A percentile compares a stretch with the other conserved stretches of the same genome.
Conservation (phyloP, 805 yeast genomes). For the Saturnispora saitoi region DNA sequence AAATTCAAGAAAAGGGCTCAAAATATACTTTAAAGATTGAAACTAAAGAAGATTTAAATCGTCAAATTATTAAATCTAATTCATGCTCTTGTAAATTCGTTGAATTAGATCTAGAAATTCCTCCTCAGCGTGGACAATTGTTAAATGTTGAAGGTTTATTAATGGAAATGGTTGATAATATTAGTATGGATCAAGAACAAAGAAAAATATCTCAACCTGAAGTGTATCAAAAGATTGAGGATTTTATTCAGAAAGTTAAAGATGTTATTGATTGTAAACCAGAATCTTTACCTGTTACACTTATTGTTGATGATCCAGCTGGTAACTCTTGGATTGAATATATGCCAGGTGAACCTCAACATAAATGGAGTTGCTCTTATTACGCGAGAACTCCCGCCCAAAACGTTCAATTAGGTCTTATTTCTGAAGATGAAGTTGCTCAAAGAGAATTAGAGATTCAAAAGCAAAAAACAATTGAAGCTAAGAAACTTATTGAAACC, state of each 20-base stretch:
- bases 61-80: conserved; percentile 90
- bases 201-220: conserved; percentile 72
- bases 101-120: conserved; percentile 88
- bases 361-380: conserved; percentile 82
- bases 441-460: conserved; percentile 34
- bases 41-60: conserved; percentile 60
- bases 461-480: conserved; percentile 13
- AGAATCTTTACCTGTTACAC: conserved; percentile 65
- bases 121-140: conserved; percentile 88
- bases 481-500: conserved; percentile 10
- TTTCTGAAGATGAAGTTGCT: conserved; percentile 58
- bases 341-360: conserved; percentile 77
- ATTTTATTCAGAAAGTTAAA: conserved; percentile 53
- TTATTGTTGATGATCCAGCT: conserved; percentile 83
- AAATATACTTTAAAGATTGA: conserved; percentile 65
- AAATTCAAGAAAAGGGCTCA: conserved; percentile 82
- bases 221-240: conserved; percentile 64
- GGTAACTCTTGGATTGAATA: conserved; percentile 97
- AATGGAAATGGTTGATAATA: conserved; percentile 73
- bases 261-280: conserved; percentile 57
- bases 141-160: conserved; percentile 89
- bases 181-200: conserved; percentile 70
- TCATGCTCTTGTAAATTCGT: conserved; percentile 69
- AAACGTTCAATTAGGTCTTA: conserved; percentile 73
- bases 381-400: conserved; percentile 84